A percentile compares a stretch with the other conserved stretches of the same genome.
Conservation (phyloP, 495 filamentous ascomycete species). For the Talaromyces thailandensis region DNA sequence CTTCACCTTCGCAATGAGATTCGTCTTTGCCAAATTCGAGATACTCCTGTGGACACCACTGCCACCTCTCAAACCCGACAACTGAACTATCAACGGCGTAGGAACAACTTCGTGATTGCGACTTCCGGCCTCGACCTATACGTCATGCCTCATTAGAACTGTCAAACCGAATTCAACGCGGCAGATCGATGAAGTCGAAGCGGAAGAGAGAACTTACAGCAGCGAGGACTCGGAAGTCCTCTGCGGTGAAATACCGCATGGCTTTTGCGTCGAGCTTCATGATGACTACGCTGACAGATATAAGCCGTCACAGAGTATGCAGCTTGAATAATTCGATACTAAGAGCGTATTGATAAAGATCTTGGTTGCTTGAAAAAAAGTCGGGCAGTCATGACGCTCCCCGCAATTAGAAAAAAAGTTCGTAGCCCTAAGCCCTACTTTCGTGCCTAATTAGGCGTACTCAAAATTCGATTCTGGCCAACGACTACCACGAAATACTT, state of each 20-base stretch:
- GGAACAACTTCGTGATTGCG: constrained; percentile 97
- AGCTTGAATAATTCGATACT: background rate
- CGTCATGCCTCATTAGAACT: constrained; percentile 22
- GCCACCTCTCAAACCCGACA: constrained; percentile 72
- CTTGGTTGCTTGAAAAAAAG: background rate
- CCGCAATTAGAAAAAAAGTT: constrained; percentile 22
- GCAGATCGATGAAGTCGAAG: constrained; percentile 14
- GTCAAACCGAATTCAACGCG: constrained; percentile 12
- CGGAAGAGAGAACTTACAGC: constrained; percentile 51
- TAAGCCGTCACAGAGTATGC: background rate
- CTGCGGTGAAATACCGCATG: constrained; percentile 80
- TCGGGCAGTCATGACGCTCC: constrained; percentile 6
- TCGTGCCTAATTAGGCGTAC: constrained; percentile 22
- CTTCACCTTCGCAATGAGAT: constrained; percentile 83
- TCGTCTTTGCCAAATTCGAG: constrained; percentile 83
- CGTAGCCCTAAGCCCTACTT: constrained; percentile 38
- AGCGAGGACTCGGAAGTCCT: constrained; percentile 93
- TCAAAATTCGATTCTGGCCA: background rate
- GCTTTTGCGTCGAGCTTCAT: constrained; percentile 94
- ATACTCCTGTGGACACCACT: constrained; percentile 82
- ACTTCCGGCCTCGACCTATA: constrained; percentile 80
- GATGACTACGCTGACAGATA: background rate
- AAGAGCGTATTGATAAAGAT: background rate
- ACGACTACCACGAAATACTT: background rate
- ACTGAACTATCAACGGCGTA: constrained; percentile 74